Evolutionary conservation across 2,329 filamentous ascomycete species (phyloP).

Genomic region (Alternaria sp.): DNA sequence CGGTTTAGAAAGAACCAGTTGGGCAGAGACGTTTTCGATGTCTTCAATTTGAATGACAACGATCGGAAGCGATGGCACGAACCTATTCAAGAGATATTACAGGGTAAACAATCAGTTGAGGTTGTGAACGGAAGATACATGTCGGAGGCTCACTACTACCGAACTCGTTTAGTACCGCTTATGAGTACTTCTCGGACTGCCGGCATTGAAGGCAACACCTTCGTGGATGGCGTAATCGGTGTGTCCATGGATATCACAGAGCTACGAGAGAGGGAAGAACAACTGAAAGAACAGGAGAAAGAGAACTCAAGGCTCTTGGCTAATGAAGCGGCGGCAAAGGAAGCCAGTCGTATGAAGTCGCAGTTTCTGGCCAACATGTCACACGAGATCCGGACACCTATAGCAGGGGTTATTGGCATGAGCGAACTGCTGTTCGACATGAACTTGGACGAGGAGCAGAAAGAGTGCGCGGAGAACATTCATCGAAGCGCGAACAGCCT

Average conservation of each 20-base stretch:
- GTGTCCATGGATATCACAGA: conserved; percentile 84
- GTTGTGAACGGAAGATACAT: conserved; percentile 67
- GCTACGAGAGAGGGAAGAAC: conserved; percentile 69
- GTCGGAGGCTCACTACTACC: conserved; percentile 70
- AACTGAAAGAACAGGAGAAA: conserved; percentile 69
- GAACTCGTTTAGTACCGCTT: conserved; percentile 75
- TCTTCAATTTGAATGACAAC: conserved; percentile 58
- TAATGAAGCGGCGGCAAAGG: conserved; percentile 80
- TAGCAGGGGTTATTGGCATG: conserved; percentile 83
- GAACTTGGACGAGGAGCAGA: conserved; percentile 72
- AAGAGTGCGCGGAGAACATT: conserved; percentile 79
- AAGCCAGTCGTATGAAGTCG: conserved; percentile 80
- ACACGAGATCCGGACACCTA: conserved; percentile 81
- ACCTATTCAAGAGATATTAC: conserved; percentile 70
- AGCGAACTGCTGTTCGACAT: conserved; percentile 76
- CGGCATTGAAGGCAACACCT: conserved; percentile 60
- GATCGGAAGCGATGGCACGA: conserved; percentile 57
- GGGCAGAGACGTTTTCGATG: conserved; percentile 68
- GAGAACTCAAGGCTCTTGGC: conserved; percentile 76
- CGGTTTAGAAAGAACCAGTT: conserved; percentile 29
- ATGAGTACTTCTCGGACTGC: conserved; percentile 63
- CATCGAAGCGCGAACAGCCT: conserved; percentile 81
- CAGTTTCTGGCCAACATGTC: conserved; percentile 84
- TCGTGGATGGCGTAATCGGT: conserved; percentile 76
- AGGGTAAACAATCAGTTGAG: conserved; percentile 67